A percentile compares a stretch with the other conserved stretches of the same genome.
These are phyloP conservation scores for Iberis pinnata DNA, from an alignment of 345 rosid genomes.

Conservation along the genomic window DNA sequence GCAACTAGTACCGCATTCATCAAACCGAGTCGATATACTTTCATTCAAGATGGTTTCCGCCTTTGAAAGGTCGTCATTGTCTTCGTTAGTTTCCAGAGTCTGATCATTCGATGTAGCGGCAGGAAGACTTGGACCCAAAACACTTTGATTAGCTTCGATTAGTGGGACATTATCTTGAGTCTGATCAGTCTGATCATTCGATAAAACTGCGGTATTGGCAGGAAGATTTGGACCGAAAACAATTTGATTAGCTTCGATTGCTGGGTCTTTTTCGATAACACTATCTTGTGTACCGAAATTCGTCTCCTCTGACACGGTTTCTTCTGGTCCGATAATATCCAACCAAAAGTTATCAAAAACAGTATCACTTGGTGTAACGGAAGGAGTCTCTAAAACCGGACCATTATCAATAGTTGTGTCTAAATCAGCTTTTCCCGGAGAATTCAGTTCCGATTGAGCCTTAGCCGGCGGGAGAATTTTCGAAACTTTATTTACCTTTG, in stretches of 20 bases:
- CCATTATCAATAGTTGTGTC: constrained; percentile 17
- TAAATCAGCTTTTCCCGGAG: constrained; percentile 20
- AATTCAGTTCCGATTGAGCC: constrained; percentile 25
- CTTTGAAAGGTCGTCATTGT: constrained; percentile 21
- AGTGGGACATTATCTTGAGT: constrained; percentile 13
- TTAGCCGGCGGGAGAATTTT: constrained; percentile 33
- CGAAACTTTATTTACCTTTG: constrained; percentile 42
- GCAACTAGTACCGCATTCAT: constrained; percentile 29
- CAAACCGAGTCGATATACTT: constrained; percentile 31
- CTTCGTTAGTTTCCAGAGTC: constrained; percentile 28
- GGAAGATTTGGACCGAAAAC: constrained; percentile 31
- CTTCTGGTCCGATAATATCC: constrained; percentile 30
- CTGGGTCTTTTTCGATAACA: constrained; percentile 13
- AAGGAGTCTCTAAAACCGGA: constrained; percentile 12
- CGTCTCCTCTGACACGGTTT: constrained; percentile 17
- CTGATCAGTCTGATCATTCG: constrained; percentile 30
- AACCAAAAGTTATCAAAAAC: constrained; percentile 30
- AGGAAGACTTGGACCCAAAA: constrained; percentile 29
- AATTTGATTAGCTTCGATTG: constrained; percentile 21
- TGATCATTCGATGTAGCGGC: constrained; percentile 31
- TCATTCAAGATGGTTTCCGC: constrained; percentile 36
- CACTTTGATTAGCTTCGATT: constrained; percentile 24
- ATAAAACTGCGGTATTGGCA: constrained; percentile 28
- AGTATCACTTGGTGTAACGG: constrained; percentile 15
- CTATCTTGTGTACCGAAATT: constrained; percentile 10